phyloP scores from a whole-genome alignment of 768 basidiomycete species.

The Filobasidium floriforme region DNA sequence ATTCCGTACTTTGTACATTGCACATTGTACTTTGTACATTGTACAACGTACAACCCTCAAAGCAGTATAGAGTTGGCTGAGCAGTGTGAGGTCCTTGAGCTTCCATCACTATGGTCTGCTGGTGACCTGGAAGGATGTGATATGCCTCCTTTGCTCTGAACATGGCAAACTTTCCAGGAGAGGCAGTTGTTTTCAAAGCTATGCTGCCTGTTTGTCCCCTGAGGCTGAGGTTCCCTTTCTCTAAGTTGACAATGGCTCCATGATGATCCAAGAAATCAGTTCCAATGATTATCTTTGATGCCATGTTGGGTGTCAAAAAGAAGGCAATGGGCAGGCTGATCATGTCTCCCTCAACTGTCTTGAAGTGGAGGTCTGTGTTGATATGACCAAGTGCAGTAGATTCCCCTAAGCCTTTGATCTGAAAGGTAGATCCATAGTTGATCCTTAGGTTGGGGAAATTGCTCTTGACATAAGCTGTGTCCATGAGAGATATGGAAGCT shows the following conservation, averaged over 20 bases:
- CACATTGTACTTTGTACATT: no score
- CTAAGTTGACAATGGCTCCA: slow-evolving; percentile 11
- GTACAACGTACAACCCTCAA: neutral
- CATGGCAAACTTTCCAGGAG: neutral
- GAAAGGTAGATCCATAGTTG: no score
- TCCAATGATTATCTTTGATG: slow-evolving; percentile 10
- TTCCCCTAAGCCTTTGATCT: slow-evolving; percentile 2
- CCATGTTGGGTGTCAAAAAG: slow-evolving; percentile 2
- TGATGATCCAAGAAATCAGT: slow-evolving; percentile 7
- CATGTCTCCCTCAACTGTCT: neutral
- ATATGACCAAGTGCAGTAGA: neutral
- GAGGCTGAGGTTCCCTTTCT: neutral
- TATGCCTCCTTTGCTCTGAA: slow-evolving; percentile 3
- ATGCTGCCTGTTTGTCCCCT: neutral
- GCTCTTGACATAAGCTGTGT: neutral
- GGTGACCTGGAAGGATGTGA: slow-evolving; percentile 9
- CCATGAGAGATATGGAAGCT: slow-evolving; percentile 14
- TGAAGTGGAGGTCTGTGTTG: slow-evolving; percentile 10
- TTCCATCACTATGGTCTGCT: neutral
- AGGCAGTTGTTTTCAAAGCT: neutral
- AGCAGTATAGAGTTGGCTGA: neutral
- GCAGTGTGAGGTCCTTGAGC: neutral
- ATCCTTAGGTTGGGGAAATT: neutral
- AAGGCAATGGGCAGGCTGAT: slow-evolving; percentile 4
- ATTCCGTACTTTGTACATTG: no score